Percentiles rank a stretch among this genome's conserved stretches.
These are phyloP conservation scores for Apiotrichum siamense DNA, from an alignment of 1,284 basidiomycete genomes.

Conservation along the genomic window DNA sequence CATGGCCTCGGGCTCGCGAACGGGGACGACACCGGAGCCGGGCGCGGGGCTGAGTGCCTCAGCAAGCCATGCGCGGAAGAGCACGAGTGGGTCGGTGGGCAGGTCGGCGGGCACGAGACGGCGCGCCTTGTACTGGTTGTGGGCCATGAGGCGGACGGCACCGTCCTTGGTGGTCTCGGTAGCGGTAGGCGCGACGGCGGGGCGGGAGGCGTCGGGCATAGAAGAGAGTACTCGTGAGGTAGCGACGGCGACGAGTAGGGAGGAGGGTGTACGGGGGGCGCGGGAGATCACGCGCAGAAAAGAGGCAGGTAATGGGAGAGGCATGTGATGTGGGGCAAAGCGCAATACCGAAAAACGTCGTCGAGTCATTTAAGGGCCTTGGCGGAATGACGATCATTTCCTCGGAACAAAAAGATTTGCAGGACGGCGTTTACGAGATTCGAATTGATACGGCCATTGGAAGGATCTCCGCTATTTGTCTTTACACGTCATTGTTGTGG, in stretches of 20 bases:
- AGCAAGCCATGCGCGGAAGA: slow-evolving; percentile 80
- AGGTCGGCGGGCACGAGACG: slow-evolving; percentile 60
- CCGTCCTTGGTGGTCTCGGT: slow-evolving; percentile 1
- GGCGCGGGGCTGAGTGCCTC: slow-evolving; percentile 51
- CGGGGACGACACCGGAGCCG: slow-evolving; percentile 30
- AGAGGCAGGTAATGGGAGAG: no score
- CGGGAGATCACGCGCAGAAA: no score
- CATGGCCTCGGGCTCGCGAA: slow-evolving; percentile 83
- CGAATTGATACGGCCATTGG: no score
- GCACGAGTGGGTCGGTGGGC: slow-evolving; percentile 63
- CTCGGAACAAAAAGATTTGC: no score
- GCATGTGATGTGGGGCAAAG: no score
- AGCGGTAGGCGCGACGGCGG: slow-evolving; percentile 5
- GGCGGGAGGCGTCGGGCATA: not conserved
- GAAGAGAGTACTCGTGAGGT: not conserved
- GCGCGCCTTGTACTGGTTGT: slow-evolving; percentile 65
- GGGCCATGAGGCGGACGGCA: slow-evolving; percentile 55
- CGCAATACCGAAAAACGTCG: no score
- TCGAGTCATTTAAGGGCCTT: no score
- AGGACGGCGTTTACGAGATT: no score
- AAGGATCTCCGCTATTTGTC: no score
- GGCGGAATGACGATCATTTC: no score
- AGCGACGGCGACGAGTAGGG: not conserved
- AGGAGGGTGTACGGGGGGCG: no score
- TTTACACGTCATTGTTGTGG: no score